A percentile compares a stretch with the other conserved stretches of the same genome.
phyloP scores from a whole-genome alignment of 2,329 filamentous ascomycete species.

The Beauveria sp. region DNA sequence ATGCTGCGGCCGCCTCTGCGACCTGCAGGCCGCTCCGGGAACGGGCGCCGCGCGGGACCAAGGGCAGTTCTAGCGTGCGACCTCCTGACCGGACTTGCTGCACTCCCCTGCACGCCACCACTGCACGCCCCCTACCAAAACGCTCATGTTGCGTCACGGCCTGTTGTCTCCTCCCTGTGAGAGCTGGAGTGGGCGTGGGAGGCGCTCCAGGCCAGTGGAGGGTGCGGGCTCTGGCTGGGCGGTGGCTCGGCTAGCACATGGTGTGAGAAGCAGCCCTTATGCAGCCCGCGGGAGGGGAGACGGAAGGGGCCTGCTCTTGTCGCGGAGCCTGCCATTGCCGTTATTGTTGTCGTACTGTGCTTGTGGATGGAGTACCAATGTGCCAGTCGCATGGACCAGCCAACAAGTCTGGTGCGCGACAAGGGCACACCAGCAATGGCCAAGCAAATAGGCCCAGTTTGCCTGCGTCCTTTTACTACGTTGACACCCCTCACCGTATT shows the following conservation, averaged over 20 bases:
- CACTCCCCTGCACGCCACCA: slow-evolving; percentile 2
- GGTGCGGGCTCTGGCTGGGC: not conserved
- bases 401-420: slow-evolving; percentile 1
- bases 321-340: not conserved
- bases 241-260: slow-evolving; percentile 8
- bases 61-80: slow-evolving; percentile 17
- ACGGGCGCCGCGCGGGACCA: slow-evolving; percentile 28
- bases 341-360: not conserved
- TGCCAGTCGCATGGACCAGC: not conserved
- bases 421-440: not conserved
- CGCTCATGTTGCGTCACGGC: slow-evolving; percentile 9
- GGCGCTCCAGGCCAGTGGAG: not conserved
- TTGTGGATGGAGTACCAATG: not conserved
- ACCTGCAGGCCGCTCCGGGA: slow-evolving; percentile 25
- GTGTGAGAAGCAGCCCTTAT: slow-evolving; percentile 4
- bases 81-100: slow-evolving; percentile 18
- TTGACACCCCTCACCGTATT: not conserved
- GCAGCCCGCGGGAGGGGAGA: slow-evolving; percentile 8
- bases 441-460: slow-evolving; percentile 1
- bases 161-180: slow-evolving; percentile 4
- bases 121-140: slow-evolving; percentile 8
- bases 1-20: slow-evolving; percentile 33
- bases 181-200: slow-evolving; percentile 1
- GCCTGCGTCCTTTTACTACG: not conserved
- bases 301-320: slow-evolving; percentile 1